Base-by-base conservation (phyloP, 768 basidiomycete genomes). In the Lepiota venenata region DNA sequence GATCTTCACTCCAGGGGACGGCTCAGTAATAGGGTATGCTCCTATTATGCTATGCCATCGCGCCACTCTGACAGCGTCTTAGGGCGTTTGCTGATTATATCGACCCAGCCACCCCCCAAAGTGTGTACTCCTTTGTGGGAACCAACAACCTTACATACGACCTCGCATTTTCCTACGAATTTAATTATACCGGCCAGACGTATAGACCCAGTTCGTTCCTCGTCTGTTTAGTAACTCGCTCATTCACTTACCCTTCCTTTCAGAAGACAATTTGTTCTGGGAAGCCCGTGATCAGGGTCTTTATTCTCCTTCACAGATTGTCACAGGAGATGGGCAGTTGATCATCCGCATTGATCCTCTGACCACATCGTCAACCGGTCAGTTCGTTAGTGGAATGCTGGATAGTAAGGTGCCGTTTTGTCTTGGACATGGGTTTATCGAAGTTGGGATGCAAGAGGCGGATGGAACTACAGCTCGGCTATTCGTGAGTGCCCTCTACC, bases 121-220 rank as follows among this genome's bases (percentile, higher is more conserved):
- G 49, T 1, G 88, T 81, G 2, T 74, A 74, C 56, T 74, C 81
- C 0, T 75, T 87, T 20, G 84, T 74, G 2, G 91, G 91, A 1
- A 89, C 78, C 58, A 90, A 94, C 66, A 85, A 87, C 4, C 47
- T 82, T 39, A 63, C 74, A 0, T 93, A 92, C 63, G 75, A 82
- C 39, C 72, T 87, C 42, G 83, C 87, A 18, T 92, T 89, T 65
- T 83, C 80, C 3, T 88, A 91, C 67, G 89, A 91, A 71, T 92
- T 92, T 68, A 79, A 88, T 54, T 64, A 59, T n/a, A 81, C 82
- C 0, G 87, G 86, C 2, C 66, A 84, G 32, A 76, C 84, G 9
- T 87, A 80, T n/a, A 66, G 75, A 18, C 79, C 78, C 25, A 12
- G 37, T 52, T 27, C 3, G 51, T 51, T 37, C 8, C 47, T 20